Evolutionary conservation across 2,329 filamentous ascomycete species (phyloP).

Genomic region (Cylindrodendrum hubeiense): DNA sequence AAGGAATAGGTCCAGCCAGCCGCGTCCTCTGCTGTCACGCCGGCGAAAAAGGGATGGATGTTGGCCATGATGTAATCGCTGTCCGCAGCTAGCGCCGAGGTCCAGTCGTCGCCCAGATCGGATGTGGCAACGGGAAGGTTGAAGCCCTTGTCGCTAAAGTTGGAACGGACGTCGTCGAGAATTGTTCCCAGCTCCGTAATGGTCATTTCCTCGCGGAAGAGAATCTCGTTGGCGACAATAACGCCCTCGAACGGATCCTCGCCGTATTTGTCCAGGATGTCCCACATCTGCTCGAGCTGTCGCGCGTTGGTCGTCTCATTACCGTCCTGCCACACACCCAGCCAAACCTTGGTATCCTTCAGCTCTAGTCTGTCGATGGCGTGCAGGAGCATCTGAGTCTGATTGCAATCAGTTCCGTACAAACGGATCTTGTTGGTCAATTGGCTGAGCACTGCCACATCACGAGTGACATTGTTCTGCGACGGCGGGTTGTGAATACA

Average conservation of each 20-base stretch:
- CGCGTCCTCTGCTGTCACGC: constrained; percentile 75
- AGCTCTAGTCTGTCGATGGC: constrained; percentile 82
- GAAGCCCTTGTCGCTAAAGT: constrained; percentile 76
- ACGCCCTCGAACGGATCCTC: constrained; percentile 80
- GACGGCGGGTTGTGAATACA: constrained; percentile 83
- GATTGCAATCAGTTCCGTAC: constrained; percentile 97
- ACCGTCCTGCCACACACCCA: constrained; percentile 91
- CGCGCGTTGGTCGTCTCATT: constrained; percentile 87
- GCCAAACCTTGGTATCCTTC: constrained; percentile 86
- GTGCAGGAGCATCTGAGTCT: constrained; percentile 92
- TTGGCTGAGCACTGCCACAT: constrained; percentile 90
- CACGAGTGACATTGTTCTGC: constrained; percentile 94
- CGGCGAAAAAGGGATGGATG: constrained; percentile 95
- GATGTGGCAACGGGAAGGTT: constrained; percentile 85
- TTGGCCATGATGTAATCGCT: constrained; percentile 96
- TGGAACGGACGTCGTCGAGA: constrained; percentile 76
- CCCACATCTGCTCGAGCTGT: constrained; percentile 87
- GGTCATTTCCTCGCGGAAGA: constrained; percentile 82
- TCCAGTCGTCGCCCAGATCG: constrained; percentile 92
- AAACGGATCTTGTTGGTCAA: constrained; percentile 89
- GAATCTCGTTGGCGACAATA: constrained; percentile 85
- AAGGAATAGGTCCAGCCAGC: constrained; percentile 87
- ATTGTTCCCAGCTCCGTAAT: constrained; percentile 71
- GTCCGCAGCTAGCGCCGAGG: constrained; percentile 71
- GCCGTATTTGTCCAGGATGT: constrained; percentile 79